Evolutionary conservation across 495 filamentous ascomycete genomes (phyloP).

Genomic region (Glutinoglossum americanum): DNA sequence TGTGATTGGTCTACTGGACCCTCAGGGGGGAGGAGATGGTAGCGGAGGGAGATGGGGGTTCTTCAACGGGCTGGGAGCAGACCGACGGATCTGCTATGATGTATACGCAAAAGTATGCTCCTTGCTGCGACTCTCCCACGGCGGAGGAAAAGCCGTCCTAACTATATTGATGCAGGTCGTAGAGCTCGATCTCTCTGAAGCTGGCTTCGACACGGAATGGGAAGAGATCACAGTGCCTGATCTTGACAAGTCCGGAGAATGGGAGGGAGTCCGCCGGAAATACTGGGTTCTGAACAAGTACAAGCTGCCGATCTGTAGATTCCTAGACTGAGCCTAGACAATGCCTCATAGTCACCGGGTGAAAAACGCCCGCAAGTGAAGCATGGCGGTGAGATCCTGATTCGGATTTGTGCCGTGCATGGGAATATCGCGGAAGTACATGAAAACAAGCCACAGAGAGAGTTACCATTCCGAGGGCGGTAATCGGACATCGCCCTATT

Average conservation of each 20-base stretch:
- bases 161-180: conserved; percentile 28
- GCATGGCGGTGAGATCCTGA: background rate
- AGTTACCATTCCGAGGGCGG: too few species aligned
- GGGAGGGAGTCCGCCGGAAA: conserved; percentile 65
- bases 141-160: background rate
- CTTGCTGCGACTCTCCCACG: background rate
- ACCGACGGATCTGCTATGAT: conserved; percentile 82
- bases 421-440: too few species aligned
- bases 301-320: conserved; percentile 34
- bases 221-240: conserved; percentile 50
- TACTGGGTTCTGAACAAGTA: conserved; percentile 79
- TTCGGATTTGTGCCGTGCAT: too few species aligned
- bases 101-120: conserved; percentile 55
- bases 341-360: conserved; percentile 60
- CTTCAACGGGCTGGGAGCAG: conserved; percentile 90
- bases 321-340: conserved; percentile 56
- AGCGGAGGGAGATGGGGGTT: conserved; percentile 56
- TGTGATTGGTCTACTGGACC: conserved; percentile 49
- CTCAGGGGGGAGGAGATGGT: conserved; percentile 5
- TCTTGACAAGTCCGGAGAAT: conserved; percentile 34
- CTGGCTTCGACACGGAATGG: conserved; percentile 80
- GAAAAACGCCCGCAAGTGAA: background rate
- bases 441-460: too few species aligned
- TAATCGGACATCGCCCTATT: too few species aligned
- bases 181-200: conserved; percentile 81